phyloP scores from a whole-genome alignment of 2,329 filamentous ascomycete species.

The Colletotrichum sp. region DNA sequence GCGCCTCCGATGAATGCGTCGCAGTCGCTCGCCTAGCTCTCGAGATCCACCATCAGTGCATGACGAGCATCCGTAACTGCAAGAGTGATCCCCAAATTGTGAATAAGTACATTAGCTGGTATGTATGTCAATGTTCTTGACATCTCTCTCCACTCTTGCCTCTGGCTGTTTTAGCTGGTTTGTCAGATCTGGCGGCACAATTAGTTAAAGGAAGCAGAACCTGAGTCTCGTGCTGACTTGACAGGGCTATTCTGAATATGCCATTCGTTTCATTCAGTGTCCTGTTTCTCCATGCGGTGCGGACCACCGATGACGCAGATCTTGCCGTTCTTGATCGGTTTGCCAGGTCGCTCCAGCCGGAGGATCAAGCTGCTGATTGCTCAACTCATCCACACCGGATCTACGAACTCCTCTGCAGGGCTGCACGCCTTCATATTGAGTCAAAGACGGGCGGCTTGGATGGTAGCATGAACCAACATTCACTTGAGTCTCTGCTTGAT shows the following conservation, averaged over 20 bases:
- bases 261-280: conserved; percentile 44
- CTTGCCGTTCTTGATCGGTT: conserved; percentile 33
- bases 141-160: not conserved
- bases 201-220: not conserved
- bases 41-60: conserved; percentile 38
- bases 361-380: conserved; percentile 15
- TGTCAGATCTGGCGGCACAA: not conserved
- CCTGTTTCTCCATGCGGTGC: conserved; percentile 35
- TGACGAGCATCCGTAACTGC: conserved; percentile 26
- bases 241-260: conserved; percentile 37
- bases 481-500: not conserved
- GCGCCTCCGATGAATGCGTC: conserved; percentile 32
- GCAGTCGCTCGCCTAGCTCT: conserved; percentile 35
- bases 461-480: not conserved
- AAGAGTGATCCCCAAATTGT: conserved; percentile 30
- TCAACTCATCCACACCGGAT: conserved; percentile 35
- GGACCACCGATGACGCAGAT: conserved; percentile 26
- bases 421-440: conserved; percentile 32
- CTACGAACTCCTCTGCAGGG: conserved; percentile 36
- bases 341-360: conserved; percentile 30
- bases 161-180: not conserved
- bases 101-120: conserved; percentile 41
- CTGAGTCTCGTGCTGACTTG: not conserved
- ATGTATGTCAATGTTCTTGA: not conserved
- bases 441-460: not conserved